Percentiles rank a stretch among this genome's conserved stretches.
These are phyloP conservation scores for Fusarium dimerum DNA, from an alignment of 2,329 filamentous ascomycete species.

Conservation along the genomic window DNA sequence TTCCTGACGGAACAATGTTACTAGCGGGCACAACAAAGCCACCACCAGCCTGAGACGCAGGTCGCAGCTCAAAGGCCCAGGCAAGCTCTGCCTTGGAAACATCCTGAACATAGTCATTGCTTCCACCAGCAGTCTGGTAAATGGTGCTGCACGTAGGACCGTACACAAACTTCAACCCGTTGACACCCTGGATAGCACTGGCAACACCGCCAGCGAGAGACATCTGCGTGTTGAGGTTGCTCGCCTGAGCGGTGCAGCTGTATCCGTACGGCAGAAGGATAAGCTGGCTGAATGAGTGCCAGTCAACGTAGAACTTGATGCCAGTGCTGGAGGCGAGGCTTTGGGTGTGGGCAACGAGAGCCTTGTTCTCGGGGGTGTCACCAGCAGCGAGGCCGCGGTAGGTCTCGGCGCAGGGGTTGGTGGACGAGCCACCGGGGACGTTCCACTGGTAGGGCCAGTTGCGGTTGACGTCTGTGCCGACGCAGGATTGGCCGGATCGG, in stretches of 20 bases:
- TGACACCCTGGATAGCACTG: slow-evolving; percentile 48
- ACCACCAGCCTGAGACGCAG: slow-evolving; percentile 28
- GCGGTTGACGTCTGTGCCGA: slow-evolving; percentile 59
- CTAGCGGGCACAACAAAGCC: slow-evolving; percentile 18
- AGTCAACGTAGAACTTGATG: slow-evolving; percentile 64
- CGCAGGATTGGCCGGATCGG: slow-evolving; percentile 41
- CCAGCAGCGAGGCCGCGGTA: slow-evolving; percentile 46
- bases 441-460: slow-evolving; percentile 61
- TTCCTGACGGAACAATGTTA: slow-evolving; percentile 43
- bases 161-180: slow-evolving; percentile 42
- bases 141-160: slow-evolving; percentile 62
- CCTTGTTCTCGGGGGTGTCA: slow-evolving; percentile 52
- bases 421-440: slow-evolving; percentile 49
- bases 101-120: slow-evolving; percentile 48
- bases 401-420: slow-evolving; percentile 51
- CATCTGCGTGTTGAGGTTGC: slow-evolving; percentile 50
- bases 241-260: slow-evolving; percentile 49
- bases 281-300: slow-evolving; percentile 64
- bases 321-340: slow-evolving; percentile 40
- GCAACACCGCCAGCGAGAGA: slow-evolving; percentile 49
- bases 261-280: slow-evolving; percentile 62
- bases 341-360: slow-evolving; percentile 39
- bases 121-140: slow-evolving; percentile 54
- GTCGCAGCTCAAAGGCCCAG: slow-evolving; percentile 43
- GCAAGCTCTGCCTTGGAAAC: slow-evolving; percentile 43